Evolutionary conservation across 768 basidiomycete species (phyloP).

Genomic region (Mycena polygramma): DNA sequence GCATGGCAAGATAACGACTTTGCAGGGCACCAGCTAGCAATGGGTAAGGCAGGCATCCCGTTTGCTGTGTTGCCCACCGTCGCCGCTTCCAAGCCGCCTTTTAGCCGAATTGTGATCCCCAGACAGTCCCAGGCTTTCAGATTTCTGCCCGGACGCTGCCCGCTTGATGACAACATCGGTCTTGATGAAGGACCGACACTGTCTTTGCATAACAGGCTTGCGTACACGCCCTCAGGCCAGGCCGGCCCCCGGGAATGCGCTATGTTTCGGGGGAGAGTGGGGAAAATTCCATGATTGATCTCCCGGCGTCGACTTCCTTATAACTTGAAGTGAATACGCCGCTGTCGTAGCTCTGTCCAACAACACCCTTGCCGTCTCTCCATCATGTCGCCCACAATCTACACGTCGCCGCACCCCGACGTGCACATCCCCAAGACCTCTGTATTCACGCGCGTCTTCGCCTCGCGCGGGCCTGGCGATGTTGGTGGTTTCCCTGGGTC

Average conservation of each 20-base stretch:
- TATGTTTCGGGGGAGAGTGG: too few species aligned
- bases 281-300: too few species aligned
- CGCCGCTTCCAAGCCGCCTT: too few species aligned
- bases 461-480: conserved; percentile 28
- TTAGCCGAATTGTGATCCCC: too few species aligned
- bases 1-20: too few species aligned
- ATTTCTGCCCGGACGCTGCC: background rate
- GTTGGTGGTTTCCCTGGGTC: conserved; percentile 52
- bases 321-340: background rate
- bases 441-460: conserved; percentile 48
- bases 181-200: background rate
- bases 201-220: background rate
- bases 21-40: too few species aligned
- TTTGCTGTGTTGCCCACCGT: too few species aligned
- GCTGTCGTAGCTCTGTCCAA: background rate
- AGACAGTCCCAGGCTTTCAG: too few species aligned
- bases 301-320: background rate
- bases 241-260: too few species aligned
- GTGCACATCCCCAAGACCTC: conserved; percentile 45
- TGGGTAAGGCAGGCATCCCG: too few species aligned
- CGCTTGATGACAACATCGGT: conserved; percentile 5
- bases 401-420: conserved; percentile 44
- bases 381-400: conserved; percentile 42
- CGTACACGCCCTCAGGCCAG: background rate
- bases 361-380: background rate